Base-by-base conservation (phyloP, 768 basidiomycete species). In the Lactarius sanguifluus region DNA sequence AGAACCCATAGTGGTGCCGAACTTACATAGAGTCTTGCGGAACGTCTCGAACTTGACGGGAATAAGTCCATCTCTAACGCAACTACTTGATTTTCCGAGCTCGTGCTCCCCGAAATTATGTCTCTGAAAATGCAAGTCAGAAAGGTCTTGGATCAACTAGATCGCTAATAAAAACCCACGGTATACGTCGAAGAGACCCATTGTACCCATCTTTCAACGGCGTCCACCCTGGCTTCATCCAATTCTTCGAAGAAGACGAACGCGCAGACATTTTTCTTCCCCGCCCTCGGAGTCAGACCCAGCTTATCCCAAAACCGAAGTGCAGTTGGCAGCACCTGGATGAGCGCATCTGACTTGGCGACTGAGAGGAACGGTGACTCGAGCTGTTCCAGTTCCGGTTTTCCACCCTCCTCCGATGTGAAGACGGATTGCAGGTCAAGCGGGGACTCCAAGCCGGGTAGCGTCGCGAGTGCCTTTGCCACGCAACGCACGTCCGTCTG, bases 261-360 rank as follows among this genome's bases (percentile, higher is more conserved):
- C 1, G 83, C 84, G 1, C 80, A 82, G 5, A 90, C 80, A 70
- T 94, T 81, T 76, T 94, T 94, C 64, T 77, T 79, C 8, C 94
- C 93, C 41, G 82, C 82, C 57, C 83, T 81, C 0, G 93, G 93
- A 18, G 81, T 80, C 54, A 95, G 73, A 0, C 90, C 91, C 15
- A 94, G 81, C 74, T 92, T 94, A 70, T 91, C 88, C 92, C 93
- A 94, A 74, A 94, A 94, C 2, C 87, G 82, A 28, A 94, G 73
- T 0, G 91, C 88, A 5, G 90, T 76, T 2, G 91, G 87, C 16
- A 85, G 75, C 20, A 91, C 75, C 50, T 92, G 86, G n/a, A 94
- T 79, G 32, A 92, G 75, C 4, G 85, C 81, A 43, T 88, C 86
- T 2, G 84, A 83, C 72, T 91, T 91, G 3, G 84, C 87, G 34